These are phyloP conservation scores for Globisporangium middletonii DNA, from an alignment of 352 stramenopile species.

Conservation along the genomic window DNA sequence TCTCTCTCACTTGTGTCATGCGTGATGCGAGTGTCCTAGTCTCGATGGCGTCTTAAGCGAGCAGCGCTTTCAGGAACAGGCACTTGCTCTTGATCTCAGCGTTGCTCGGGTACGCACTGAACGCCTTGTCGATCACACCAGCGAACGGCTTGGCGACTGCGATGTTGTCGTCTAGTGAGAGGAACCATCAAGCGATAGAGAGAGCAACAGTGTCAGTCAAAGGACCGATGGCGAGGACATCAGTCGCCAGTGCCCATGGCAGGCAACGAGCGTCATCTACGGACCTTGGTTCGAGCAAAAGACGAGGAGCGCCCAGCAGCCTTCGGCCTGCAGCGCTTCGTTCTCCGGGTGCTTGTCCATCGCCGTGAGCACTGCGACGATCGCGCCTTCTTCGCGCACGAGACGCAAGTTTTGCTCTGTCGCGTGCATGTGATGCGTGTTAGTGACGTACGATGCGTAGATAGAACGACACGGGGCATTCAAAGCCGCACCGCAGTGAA, in stretches of 20 bases:
- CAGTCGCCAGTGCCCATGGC: no score
- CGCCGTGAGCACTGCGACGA: constrained; percentile 51
- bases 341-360: constrained; percentile 62
- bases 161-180: constrained; percentile 49
- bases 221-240: no score
- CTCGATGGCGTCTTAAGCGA: constrained; percentile 22
- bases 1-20: no score
- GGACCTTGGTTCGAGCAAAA: constrained; percentile 76
- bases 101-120: constrained; percentile 40
- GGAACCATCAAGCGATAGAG: neutral
- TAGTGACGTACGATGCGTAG: neutral
- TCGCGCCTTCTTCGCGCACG: constrained; percentile 51
- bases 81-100: constrained; percentile 61
- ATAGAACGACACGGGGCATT: no score
- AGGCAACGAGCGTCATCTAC: neutral
- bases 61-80: constrained; percentile 51
- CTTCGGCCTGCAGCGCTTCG: constrained; percentile 63
- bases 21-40: no score
- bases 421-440: neutral
- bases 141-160: constrained; percentile 37
- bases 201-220: neutral
- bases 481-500: constrained; percentile 37
- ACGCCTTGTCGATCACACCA: constrained; percentile 36
- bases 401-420: constrained; percentile 56
- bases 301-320: constrained; percentile 68